These are phyloP conservation scores for Apiospora marii DNA, from an alignment of 2,329 filamentous ascomycete species.

Conservation along the genomic window DNA sequence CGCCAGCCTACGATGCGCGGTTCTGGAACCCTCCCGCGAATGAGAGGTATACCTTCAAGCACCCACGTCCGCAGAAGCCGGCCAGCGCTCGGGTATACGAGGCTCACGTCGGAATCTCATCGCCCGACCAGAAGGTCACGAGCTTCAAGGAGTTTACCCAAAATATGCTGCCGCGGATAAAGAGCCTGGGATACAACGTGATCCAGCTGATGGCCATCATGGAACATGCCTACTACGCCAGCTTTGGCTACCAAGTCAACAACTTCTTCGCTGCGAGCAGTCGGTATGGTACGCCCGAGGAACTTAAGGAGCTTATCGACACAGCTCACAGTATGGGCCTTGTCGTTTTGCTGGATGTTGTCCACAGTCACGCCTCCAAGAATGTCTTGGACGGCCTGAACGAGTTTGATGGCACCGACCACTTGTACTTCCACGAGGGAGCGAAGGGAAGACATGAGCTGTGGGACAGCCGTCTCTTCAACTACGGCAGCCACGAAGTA, in stretches of 20 bases:
- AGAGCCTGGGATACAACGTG: conserved; percentile 90
- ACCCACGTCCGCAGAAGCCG: conserved; percentile 83
- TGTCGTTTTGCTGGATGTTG: conserved; percentile 90
- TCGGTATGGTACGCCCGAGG: conserved; percentile 91
- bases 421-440: conserved; percentile 94
- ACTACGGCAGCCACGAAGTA: conserved; percentile 95
- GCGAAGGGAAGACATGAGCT: conserved; percentile 85
- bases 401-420: conserved; percentile 93
- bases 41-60: conserved; percentile 85
- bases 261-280: conserved; percentile 98
- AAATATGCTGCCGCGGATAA: conserved; percentile 90
- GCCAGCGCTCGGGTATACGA: conserved; percentile 92
- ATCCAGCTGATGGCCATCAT: conserved; percentile 99
- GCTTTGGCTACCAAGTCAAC: conserved; percentile 98
- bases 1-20: conserved; percentile 90
- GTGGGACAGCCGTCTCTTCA: conserved; percentile 97
- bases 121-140: conserved; percentile 84
- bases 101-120: conserved; percentile 98
- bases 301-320: conserved; percentile 95
- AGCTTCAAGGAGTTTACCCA: conserved; percentile 98
- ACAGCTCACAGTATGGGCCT: conserved; percentile 92
- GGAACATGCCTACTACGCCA: conserved; percentile 99
- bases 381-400: conserved; percentile 96
- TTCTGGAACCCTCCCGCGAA: conserved; percentile 92
- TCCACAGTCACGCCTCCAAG: conserved; percentile 98